Percentiles rank a stretch among this genome's conserved stretches.
phyloP scores from a whole-genome alignment of 805 yeast genomes.

The Yamadazyma akitaensis region DNA sequence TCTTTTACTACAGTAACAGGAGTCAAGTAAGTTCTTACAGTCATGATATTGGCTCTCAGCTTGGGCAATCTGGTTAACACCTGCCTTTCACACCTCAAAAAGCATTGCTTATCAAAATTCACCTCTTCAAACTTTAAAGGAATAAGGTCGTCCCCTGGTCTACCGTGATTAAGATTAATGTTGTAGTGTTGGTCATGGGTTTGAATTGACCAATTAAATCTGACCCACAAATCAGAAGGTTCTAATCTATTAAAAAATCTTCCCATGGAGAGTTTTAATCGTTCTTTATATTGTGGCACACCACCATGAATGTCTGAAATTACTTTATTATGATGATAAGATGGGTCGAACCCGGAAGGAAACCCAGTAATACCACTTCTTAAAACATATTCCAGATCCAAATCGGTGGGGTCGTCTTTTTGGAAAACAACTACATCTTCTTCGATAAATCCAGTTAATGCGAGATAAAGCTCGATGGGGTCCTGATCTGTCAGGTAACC shows the following conservation, averaged over 20 bases:
- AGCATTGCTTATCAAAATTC: constrained; percentile 33
- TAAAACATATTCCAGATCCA: constrained; percentile 54
- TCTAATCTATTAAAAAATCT: constrained; percentile 57
- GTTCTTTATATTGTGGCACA: constrained; percentile 62
- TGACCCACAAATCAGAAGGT: constrained; percentile 53
- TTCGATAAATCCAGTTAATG: constrained; percentile 43
- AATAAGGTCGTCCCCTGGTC: constrained; percentile 25
- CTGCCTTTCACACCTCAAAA: constrained; percentile 36
- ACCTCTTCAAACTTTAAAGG: constrained; percentile 25
- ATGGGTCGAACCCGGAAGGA: constrained; percentile 74
- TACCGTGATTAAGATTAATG: constrained; percentile 30
- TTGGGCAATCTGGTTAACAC: constrained; percentile 34
- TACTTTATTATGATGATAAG: constrained; percentile 47
- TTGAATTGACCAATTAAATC: constrained; percentile 72
- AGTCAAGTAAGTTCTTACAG: constrained; percentile 36
- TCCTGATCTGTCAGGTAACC: constrained; percentile 12
- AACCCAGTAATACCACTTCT: constrained; percentile 58
- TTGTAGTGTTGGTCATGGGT: constrained; percentile 43
- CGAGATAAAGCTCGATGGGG: constrained; percentile 19
- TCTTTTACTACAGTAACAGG: constrained; percentile 26
- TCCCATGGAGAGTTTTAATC: constrained; percentile 62
- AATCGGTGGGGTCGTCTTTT: constrained; percentile 33
- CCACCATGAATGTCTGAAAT: constrained; percentile 64
- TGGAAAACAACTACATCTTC: constrained; percentile 61
- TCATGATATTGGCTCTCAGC: constrained; percentile 34